These are phyloP conservation scores for Ceratocystis huliohia DNA, from an alignment of 2,329 filamentous ascomycete species.

Conservation along the genomic window DNA sequence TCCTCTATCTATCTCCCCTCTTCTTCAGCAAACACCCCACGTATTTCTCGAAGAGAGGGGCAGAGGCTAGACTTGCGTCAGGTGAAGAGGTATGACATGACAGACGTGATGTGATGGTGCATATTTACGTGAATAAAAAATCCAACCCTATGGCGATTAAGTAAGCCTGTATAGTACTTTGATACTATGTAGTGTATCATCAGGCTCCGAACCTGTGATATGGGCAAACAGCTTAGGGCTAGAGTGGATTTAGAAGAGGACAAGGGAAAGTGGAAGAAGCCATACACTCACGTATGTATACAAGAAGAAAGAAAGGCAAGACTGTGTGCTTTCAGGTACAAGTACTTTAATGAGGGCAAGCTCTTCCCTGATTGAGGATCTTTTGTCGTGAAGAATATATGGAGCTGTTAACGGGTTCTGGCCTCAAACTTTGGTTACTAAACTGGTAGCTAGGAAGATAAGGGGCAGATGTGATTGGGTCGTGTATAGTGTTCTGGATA, in stretches of 20 bases:
- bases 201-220: neutral
- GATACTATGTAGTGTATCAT: neutral
- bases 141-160: neutral
- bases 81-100: neutral
- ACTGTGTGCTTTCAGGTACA: neutral
- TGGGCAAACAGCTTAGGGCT: neutral
- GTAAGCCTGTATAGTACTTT: neutral
- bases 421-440: neutral
- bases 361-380: neutral
- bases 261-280: neutral
- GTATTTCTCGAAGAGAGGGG: neutral
- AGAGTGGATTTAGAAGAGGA: neutral
- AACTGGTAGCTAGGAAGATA: neutral
- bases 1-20: neutral
- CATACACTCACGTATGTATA: neutral
- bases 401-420: neutral
- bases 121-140: neutral
- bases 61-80: neutral
- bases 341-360: neutral
- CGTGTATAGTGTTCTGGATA: neutral
- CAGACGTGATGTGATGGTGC: neutral
- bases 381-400: neutral
- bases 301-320: neutral
- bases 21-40: neutral
- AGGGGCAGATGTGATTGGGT: neutral